phyloP scores from a whole-genome alignment of 257 asterid species.

The Solanum commersonii region DNA sequence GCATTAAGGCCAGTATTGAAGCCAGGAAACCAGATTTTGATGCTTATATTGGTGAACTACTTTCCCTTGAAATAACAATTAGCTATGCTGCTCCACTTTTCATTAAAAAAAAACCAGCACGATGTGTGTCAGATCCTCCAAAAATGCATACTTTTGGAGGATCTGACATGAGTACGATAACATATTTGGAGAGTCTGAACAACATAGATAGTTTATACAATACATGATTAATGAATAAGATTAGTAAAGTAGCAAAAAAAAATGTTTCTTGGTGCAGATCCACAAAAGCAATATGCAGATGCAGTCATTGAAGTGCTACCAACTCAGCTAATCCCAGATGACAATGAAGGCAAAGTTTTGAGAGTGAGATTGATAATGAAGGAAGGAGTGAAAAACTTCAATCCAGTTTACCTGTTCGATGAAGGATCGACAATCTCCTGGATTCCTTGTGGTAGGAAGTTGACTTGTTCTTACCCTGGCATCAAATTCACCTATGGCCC shows the following conservation, averaged over 20 bases:
- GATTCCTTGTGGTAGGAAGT: slow-evolving; percentile 97
- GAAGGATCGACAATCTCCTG: slow-evolving; percentile 94
- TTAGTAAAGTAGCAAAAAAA: not conserved
- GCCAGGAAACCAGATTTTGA: slow-evolving; percentile 93
- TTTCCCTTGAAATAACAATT: not conserved
- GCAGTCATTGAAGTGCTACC: slow-evolving; percentile 91
- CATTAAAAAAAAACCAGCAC: too few relatives aligned
- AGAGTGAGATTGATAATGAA: slow-evolving; percentile 87
- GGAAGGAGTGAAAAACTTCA: slow-evolving; percentile 80
- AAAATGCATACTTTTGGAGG: not conserved
- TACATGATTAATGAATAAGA: not conserved
- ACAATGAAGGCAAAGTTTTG: slow-evolving; percentile 83
- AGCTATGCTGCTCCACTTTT: not conserved
- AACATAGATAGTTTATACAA: not conserved
- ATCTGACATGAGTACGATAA: not conserved
- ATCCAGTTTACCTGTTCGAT: slow-evolving; percentile 84
- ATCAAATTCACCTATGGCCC: slow-evolving; percentile 90
- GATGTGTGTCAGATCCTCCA: too few relatives aligned
- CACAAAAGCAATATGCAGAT: slow-evolving; percentile 94
- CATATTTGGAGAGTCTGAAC: not conserved
- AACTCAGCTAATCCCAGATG: slow-evolving; percentile 85
- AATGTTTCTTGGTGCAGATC: slow-evolving; percentile 32
- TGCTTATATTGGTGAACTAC: slow-evolving; percentile 73
- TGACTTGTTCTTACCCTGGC: slow-evolving; percentile 98
- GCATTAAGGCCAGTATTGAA: slow-evolving; percentile 95